These are phyloP conservation scores for Macrolepiota fuliginosa DNA, from an alignment of 768 basidiomycete species.

Conservation along the genomic window DNA sequence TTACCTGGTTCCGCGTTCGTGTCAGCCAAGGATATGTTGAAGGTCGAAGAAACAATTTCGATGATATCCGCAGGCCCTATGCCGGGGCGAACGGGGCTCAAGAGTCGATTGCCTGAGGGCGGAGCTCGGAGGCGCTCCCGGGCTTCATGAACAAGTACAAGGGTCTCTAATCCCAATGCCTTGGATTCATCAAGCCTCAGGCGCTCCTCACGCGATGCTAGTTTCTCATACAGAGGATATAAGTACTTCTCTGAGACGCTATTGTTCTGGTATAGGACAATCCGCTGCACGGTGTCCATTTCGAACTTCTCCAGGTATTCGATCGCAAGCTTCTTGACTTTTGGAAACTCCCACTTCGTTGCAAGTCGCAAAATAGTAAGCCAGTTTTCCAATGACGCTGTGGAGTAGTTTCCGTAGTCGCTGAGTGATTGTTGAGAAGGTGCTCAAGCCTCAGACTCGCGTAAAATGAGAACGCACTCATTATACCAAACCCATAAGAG, in stretches of 20 bases:
- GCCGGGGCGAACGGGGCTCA: neutral
- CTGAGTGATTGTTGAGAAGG: constrained; percentile 28
- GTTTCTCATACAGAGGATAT: constrained; percentile 49
- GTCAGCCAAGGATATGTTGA: neutral
- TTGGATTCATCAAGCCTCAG: constrained; percentile 54
- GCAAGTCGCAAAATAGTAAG: constrained; percentile 55
- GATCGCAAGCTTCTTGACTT: constrained; percentile 55
- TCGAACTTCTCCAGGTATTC: constrained; percentile 23
- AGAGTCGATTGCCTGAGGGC: neutral
- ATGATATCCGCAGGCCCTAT: neutral
- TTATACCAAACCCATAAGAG: constrained; percentile 68
- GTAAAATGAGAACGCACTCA: constrained; percentile 34
- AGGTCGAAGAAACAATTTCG: neutral
- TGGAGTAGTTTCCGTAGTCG: constrained; percentile 53
- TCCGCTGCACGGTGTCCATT: constrained; percentile 20
- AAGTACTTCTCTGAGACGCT: constrained; percentile 45
- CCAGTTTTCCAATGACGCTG: constrained; percentile 52
- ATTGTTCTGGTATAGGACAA: constrained; percentile 54
- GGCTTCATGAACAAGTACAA: constrained; percentile 44
- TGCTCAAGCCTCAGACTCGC: constrained; percentile 14
- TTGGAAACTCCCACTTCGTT: constrained; percentile 51
- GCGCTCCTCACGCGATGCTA: constrained; percentile 49
- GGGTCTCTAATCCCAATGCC: constrained; percentile 50
- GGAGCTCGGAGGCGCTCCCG: neutral
- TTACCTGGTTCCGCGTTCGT: neutral